A percentile compares a stretch with the other conserved stretches of the same genome.
These are phyloP conservation scores for Tylopilus intermedius DNA, from an alignment of 768 basidiomycete genomes.

Conservation along the genomic window DNA sequence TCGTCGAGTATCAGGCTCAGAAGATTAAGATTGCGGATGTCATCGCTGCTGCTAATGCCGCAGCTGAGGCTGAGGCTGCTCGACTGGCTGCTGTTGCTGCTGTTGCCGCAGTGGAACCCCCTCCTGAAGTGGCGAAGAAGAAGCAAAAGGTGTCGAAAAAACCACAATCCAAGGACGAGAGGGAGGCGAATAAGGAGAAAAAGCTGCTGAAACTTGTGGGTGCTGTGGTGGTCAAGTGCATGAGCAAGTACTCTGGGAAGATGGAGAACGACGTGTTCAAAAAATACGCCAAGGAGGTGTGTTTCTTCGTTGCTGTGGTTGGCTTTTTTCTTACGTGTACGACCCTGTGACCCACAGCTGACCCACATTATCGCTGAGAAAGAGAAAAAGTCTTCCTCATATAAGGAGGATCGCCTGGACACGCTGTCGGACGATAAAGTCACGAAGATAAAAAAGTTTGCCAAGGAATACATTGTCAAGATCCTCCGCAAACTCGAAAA, in stretches of 20 bases:
- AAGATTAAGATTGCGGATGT: slow-evolving; percentile 34
- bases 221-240: slow-evolving; percentile 83
- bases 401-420: slow-evolving; percentile 68
- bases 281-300: slow-evolving; percentile 90
- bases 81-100: slow-evolving; percentile 23
- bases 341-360: slow-evolving; percentile 44
- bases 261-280: slow-evolving; percentile 85
- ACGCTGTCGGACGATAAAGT: slow-evolving; percentile 81
- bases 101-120: slow-evolving; percentile 13
- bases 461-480: slow-evolving; percentile 87
- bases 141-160: slow-evolving; percentile 35
- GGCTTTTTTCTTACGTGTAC: slow-evolving; percentile 2
- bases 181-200: slow-evolving; percentile 75
- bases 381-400: slow-evolving; percentile 87
- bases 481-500: slow-evolving; percentile 63
- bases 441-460: slow-evolving; percentile 86
- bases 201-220: slow-evolving; percentile 76
- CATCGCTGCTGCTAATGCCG: slow-evolving; percentile 39
- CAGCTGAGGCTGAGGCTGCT: slow-evolving; percentile 31
- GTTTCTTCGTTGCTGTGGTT: slow-evolving; percentile 14
- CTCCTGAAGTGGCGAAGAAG: slow-evolving; percentile 19
- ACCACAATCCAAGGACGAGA: slow-evolving; percentile 48
- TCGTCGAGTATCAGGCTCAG: slow-evolving; percentile 1
- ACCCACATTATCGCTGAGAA: slow-evolving; percentile 86
- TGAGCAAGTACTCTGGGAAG: slow-evolving; percentile 81